Evolutionary conservation across 768 basidiomycete genomes (phyloP).

Genomic region (Hydnum rufescens): DNA sequence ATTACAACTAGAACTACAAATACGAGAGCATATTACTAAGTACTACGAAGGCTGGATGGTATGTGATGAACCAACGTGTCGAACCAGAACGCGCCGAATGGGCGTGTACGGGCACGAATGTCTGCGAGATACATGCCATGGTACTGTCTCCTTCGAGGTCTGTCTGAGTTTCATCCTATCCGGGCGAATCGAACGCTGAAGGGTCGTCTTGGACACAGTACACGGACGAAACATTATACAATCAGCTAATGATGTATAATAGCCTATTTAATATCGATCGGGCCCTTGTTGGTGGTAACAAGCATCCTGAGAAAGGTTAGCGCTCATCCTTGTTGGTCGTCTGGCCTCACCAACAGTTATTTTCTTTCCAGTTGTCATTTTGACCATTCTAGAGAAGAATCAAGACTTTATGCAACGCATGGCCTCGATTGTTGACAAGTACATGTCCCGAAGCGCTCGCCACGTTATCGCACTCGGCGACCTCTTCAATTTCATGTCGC

Average conservation of each 20-base stretch:
- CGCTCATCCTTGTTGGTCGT: background rate
- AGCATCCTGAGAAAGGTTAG: background rate
- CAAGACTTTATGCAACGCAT: too few relatives aligned
- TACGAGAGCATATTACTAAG: constrained; percentile 49
- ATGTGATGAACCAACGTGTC: constrained; percentile 76
- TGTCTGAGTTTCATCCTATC: too few relatives aligned
- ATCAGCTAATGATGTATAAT: constrained; percentile 69
- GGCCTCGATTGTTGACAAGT: too few relatives aligned
- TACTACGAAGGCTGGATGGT: constrained; percentile 84
- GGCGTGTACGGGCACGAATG: constrained; percentile 78
- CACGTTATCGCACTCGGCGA: too few relatives aligned
- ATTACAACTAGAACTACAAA: constrained; percentile 71
- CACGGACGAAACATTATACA: constrained; percentile 66
- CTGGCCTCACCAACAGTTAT: too few relatives aligned
- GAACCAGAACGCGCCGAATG: constrained; percentile 79
- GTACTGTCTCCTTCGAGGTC: constrained; percentile 58
- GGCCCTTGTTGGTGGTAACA: constrained; percentile 16
- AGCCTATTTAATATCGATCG: constrained; percentile 60
- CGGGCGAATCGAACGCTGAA: too few relatives aligned
- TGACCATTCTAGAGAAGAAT: too few relatives aligned
- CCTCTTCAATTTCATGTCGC: too few relatives aligned
- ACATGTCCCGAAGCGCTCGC: too few relatives aligned
- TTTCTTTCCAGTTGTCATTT: too few relatives aligned
- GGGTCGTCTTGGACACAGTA: constrained; percentile 36
- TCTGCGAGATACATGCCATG: constrained; percentile 44